Evolutionary conservation across 257 asterid genomes (phyloP), one percentile per base, ranked within the genome.

Genomic region (Primulina eburnea): DNA sequence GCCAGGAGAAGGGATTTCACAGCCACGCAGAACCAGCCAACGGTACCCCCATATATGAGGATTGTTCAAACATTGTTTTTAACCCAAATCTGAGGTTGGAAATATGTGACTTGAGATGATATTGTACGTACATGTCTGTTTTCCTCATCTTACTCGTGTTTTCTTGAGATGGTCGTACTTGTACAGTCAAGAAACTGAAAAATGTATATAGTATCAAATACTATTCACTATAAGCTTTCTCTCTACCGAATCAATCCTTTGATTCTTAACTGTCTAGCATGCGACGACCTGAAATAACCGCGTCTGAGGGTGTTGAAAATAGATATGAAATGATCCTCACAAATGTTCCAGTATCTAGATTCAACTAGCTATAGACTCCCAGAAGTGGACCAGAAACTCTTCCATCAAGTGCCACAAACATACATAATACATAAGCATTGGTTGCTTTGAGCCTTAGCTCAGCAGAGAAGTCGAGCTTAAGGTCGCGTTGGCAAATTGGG

Each of bases 71-170:
- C 26, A 76, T 83, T 40, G 57, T 77, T 60, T 71, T 78, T 63
- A 83, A 83, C 73, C 85, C 82, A 65, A 77, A 80, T 64, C 65
- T 83, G 38, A 78, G 86, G 30, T 78, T 82, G 17, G 84, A 85
- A 77, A 78, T 85, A 66, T 68, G 67, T 55, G 83, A 85, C 73
- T 67, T 86, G 47, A 77, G 85, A 33, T 77, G 74, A 78, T 57
- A 60, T n/a, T 29, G 9, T 0, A 47, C 7, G 2, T 47, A 47
- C 7, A 12, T 47, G 55, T 14, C 12, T 8, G n/a, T 12, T 47
- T 12, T 47, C 14, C 7, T 47, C 0, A 47, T 47, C 55, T 7
- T 14, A 4, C 18, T 12, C 0, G 55, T 4, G n/a, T 12, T 12
- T 47, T 4, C 33, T 47, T 47, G 18, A 12, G 55, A 47, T 47